phyloP scores from a whole-genome alignment of 2,329 filamentous ascomycete genomes.

The Fusarium marasasianum region DNA sequence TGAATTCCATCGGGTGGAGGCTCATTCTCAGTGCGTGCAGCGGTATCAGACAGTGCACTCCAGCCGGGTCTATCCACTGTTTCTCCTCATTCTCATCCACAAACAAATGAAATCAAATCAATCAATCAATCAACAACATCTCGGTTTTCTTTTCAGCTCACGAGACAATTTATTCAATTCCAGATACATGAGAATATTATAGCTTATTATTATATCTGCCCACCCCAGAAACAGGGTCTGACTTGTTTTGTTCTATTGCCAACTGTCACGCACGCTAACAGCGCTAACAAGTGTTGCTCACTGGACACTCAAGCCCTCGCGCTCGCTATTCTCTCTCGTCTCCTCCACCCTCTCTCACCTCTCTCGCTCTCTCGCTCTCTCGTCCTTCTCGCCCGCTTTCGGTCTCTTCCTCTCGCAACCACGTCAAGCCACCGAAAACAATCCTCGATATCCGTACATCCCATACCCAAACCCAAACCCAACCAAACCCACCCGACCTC shows the following conservation, averaged over 20 bases:
- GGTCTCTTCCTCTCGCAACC: slow-evolving; percentile 33
- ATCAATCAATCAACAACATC: not conserved
- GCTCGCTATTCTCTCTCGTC: not conserved
- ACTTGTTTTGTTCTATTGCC: slow-evolving; percentile 30
- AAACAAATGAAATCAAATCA: not conserved
- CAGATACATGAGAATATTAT: not conserved
- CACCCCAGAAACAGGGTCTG: not conserved
- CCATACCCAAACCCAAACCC: not conserved
- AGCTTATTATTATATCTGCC: not conserved
- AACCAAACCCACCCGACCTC: not conserved
- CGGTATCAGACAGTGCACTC: slow-evolving; percentile 12
- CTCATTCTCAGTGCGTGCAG: slow-evolving; percentile 12
- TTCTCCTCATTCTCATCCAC: slow-evolving; percentile 17
- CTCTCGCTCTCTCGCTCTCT: not conserved
- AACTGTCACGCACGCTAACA: slow-evolving; percentile 31
- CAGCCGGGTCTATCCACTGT: not conserved
- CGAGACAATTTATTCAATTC: not conserved
- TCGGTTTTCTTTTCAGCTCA: not conserved
- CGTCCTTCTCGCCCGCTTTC: slow-evolving; percentile 25
- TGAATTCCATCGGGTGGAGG: slow-evolving; percentile 7
- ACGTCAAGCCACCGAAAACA: slow-evolving; percentile 38
- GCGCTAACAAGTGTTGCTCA: slow-evolving; percentile 14
- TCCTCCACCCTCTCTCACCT: not conserved
- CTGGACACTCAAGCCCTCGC: slow-evolving; percentile 14
- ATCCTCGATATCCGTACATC: slow-evolving; percentile 8